phyloP scores from a whole-genome alignment of 2,329 filamentous ascomycete species.

The Tolypocladium ophioglossoides region DNA sequence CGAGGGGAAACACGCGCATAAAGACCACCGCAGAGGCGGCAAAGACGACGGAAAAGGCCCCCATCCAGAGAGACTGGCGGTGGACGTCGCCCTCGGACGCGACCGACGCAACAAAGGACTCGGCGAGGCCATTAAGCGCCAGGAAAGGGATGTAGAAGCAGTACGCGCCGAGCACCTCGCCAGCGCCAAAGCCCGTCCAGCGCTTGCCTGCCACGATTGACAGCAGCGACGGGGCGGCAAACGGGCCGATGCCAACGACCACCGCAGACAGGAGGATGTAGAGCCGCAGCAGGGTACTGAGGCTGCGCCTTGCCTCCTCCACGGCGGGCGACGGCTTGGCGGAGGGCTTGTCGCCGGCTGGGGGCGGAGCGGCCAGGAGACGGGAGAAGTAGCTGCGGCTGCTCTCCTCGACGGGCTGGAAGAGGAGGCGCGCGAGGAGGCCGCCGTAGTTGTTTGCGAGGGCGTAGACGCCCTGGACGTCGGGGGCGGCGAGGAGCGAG shows the following conservation, averaged over 20 bases:
- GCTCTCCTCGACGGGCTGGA: constrained; percentile 93
- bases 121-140: constrained; percentile 81
- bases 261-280: constrained; percentile 67
- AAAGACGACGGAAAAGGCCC: constrained; percentile 67
- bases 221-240: constrained; percentile 63
- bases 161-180: constrained; percentile 65
- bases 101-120: constrained; percentile 86
- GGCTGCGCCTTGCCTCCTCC: constrained; percentile 35
- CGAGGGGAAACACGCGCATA: constrained; percentile 56
- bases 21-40: constrained; percentile 64
- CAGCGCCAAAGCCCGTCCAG: constrained; percentile 68
- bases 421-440: constrained; percentile 75
- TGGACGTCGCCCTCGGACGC: constrained; percentile 67
- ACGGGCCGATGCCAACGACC: constrained; percentile 61
- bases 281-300: constrained; percentile 54
- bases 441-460: constrained; percentile 92
- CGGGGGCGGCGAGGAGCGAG: constrained; percentile 61
- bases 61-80: constrained; percentile 75
- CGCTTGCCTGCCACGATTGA: constrained; percentile 62
- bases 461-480: constrained; percentile 83
- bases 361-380: constrained; percentile 41
- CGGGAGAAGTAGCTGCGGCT: constrained; percentile 83
- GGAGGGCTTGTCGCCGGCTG: constrained; percentile 10
- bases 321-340: constrained; percentile 18
- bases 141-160: constrained; percentile 90